A percentile compares a stretch with the other conserved stretches of the same genome.
These are phyloP conservation scores for Leersia perrieri DNA, from an alignment of 176 grass and related monocot genomes.

Conservation along the genomic window DNA sequence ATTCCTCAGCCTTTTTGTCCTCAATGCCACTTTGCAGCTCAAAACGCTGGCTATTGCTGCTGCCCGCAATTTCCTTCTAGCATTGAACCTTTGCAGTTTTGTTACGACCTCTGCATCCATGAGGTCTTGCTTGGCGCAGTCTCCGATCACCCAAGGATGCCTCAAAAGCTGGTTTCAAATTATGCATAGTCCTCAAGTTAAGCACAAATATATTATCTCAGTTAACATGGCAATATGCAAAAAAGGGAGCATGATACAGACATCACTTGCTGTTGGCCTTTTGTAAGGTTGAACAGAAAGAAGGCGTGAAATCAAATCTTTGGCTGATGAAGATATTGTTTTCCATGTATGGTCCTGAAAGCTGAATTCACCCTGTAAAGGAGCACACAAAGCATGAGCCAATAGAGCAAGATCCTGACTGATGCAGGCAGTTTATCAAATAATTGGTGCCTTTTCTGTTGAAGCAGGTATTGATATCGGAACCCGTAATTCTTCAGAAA, in stretches of 20 bases:
- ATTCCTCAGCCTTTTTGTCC: conserved; percentile 62
- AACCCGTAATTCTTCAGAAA: background rate
- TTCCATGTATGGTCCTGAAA: conserved; percentile 72
- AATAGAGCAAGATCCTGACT: background rate
- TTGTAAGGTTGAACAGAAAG: conserved; percentile 64
- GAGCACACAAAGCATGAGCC: background rate
- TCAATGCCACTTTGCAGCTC: conserved; percentile 56
- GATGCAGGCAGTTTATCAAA: background rate
- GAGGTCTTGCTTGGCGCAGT: conserved; percentile 62
- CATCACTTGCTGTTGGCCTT: conserved; percentile 61
- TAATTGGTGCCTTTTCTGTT: background rate
- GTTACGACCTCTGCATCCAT: conserved; percentile 65
- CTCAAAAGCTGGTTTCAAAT: conserved; percentile 46
- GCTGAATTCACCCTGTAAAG: conserved; percentile 60
- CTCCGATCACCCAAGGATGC: conserved; percentile 75
- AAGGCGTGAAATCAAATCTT: conserved; percentile 62
- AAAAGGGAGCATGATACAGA: conserved; percentile 23
- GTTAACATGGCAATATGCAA: background rate
- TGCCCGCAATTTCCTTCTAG: conserved; percentile 60
- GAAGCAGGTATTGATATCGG: background rate
- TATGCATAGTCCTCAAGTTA: background rate
- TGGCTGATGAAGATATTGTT: conserved; percentile 59
- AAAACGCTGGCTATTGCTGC: conserved; percentile 68
- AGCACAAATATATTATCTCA: background rate
- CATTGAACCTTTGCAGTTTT: conserved; percentile 76